These are phyloP conservation scores for Dacryopinax spathularia DNA, from an alignment of 768 basidiomycete species.

Conservation along the genomic window DNA sequence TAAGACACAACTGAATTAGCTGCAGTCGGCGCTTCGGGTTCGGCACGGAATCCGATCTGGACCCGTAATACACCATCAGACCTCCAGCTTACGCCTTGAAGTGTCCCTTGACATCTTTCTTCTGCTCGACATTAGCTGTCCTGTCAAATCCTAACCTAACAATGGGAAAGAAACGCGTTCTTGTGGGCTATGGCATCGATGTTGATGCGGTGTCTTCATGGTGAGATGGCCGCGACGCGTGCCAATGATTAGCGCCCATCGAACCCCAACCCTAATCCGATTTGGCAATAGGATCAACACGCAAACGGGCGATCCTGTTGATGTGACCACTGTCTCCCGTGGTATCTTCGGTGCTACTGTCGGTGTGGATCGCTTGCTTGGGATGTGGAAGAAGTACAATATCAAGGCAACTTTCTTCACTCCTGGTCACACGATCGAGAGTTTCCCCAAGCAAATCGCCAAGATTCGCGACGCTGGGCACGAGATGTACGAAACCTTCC, in stretches of 20 bases:
- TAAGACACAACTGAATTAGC: background rate
- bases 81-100: background rate
- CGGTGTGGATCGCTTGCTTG: background rate
- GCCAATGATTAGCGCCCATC: conserved; percentile 1
- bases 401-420: conserved; percentile 2
- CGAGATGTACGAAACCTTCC: background rate
- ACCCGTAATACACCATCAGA: background rate
- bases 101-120: background rate
- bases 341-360: background rate
- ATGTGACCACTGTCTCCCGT: background rate
- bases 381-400: conserved; percentile 4
- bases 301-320: background rate
- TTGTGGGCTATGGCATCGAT: background rate
- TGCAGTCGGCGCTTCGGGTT: background rate
- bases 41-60: background rate
- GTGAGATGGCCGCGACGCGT: background rate
- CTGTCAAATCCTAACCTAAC: background rate
- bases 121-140: background rate
- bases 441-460: background rate
- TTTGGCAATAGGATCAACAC: background rate
- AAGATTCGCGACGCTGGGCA: background rate
- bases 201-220: background rate
- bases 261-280: background rate
- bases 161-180: background rate
- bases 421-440: background rate